Evolutionary conservation across 257 asterid genomes (phyloP), one percentile per base, ranked within the genome.

Genomic region (Primulina huaijiensis): DNA sequence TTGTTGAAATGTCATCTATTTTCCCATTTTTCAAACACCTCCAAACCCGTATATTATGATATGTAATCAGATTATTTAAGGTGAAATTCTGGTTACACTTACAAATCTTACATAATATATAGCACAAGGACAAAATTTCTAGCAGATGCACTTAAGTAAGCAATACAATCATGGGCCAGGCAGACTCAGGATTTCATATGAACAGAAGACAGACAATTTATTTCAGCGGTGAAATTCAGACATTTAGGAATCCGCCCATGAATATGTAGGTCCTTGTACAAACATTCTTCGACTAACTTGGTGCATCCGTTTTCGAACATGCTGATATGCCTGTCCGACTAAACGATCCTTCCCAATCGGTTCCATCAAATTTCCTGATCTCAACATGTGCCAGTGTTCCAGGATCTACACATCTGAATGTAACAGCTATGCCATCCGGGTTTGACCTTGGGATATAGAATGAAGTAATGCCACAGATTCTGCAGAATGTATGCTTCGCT

Each of bases 401-500:
- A 27, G 87, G 77, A 5, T 90, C 96, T 2, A 88, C 82, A 11
- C 98, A 92, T 31, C 40, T 55, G 37, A 76, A 79, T 2, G 95
- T 82, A 66, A 92, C 74, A 0, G 93, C 87, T 30, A 85, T 20
- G 0, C 96, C 95, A 64, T 88, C 97, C 0, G 97, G 97, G 67
- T 88, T 92, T 11, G 97, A 85, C 70, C 95, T 82, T 10, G 98
- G 93, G 73, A 83, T 72, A 76, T 88, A 92, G 79, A 88, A 92
- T 40, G 98, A 90, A 12, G 96, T 85, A 62, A 92, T 87, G 68
- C 97, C 98, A 75, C 98, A 92, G 25, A 87, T 76, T 74, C 76
- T 90, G 88, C 97, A 92, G 82, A 92, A 92, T 9, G 68, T 85
- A 81, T 92, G 97, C 62, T 90, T 90, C 4, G 96, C 93, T 0